Evolutionary conservation across 164 flowering plant genomes (phyloP).

Genomic region (Magnolia sinica): DNA sequence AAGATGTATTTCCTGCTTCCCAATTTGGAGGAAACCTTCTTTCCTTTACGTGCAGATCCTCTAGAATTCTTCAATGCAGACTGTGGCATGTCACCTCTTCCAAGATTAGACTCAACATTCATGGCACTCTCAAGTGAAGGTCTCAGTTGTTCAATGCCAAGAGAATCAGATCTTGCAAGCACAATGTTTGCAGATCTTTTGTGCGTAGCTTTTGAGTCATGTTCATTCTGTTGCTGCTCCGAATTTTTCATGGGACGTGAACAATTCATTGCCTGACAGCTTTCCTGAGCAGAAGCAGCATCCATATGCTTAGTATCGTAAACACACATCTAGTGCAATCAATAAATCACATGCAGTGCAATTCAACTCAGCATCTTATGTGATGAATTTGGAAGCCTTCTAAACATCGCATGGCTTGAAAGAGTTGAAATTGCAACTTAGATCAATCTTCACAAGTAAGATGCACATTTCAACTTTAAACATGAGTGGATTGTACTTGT

Average conservation of each 20-base stretch:
- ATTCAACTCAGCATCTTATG: background rate
- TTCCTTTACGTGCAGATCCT: slow-evolving; percentile 1
- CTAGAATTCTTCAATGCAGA: slow-evolving; percentile 7
- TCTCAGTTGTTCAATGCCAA: slow-evolving; percentile 7
- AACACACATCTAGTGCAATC: background rate
- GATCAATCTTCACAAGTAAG: too few species aligned
- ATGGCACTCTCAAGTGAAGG: slow-evolving; percentile 10
- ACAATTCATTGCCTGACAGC: slow-evolving; percentile 1
- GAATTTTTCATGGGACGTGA: slow-evolving; percentile 9
- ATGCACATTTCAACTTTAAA: background rate
- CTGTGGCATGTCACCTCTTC: background rate
- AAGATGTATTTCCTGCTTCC: slow-evolving; percentile 18
- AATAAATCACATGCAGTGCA: background rate
- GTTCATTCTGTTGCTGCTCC: background rate
- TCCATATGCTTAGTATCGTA: background rate
- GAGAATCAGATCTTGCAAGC: slow-evolving; percentile 7
- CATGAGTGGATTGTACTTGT: background rate
- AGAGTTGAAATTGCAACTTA: background rate
- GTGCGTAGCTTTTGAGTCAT: slow-evolving; percentile 6
- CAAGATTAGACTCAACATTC: background rate
- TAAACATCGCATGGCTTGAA: background rate
- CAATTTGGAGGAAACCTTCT: slow-evolving; percentile 11
- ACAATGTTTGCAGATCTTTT: slow-evolving; percentile 10
- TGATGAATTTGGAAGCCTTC: background rate
- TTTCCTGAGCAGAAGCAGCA: background rate